Evolutionary conservation across 2,329 filamentous ascomycete genomes (phyloP), one percentile per base, ranked within the genome.

Genomic region (Fusarium humuli): DNA sequence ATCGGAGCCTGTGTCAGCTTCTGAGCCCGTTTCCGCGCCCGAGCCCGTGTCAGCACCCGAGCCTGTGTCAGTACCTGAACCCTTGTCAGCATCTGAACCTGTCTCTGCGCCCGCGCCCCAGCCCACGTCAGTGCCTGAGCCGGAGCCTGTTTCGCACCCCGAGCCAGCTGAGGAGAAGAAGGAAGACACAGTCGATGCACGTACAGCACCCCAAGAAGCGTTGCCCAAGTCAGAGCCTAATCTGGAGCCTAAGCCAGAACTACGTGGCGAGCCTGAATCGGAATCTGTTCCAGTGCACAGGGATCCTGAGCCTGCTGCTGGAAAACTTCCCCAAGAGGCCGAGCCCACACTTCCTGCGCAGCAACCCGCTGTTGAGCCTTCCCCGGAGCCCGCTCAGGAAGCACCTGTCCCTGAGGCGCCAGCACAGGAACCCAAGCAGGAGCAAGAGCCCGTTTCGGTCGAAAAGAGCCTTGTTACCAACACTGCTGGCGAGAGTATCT

Each of bases 401-500:
- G 29, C 41, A 13, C 8, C 30, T 6, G 27, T 23, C 12, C 53
- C 29, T 3, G 41, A 68, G 16, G 53, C n/a, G 20, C 14, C 50
- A 23, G 42, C 41, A 44, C 46, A 70, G 14, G 61, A 65, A 25
- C 29, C 14, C 5, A 20, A 49, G 5, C 41, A 30, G 32, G 64
- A 57, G 20, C 53, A 58, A 45, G 68, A 61, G 22, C 42, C 50
- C 7, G 30, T 47, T 13, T 52, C 57, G 20, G 58, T 73, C 22
- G 73, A 79, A 42, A 80, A 83, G 74, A 80, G 81, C 1, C 74
- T 83, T 20, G 81, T 76, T 25, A 75, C 79, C 13, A 83, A 84
- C 66, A 81, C 76, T 53, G 83, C 82, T 9, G 83, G 83, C 4
- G 83, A 84, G 73, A 79, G 79, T 32, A 76, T 85, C n/a, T 68